Conservation (phyloP, 768 basidiomycete genomes). For the Calocera cornea region DNA sequence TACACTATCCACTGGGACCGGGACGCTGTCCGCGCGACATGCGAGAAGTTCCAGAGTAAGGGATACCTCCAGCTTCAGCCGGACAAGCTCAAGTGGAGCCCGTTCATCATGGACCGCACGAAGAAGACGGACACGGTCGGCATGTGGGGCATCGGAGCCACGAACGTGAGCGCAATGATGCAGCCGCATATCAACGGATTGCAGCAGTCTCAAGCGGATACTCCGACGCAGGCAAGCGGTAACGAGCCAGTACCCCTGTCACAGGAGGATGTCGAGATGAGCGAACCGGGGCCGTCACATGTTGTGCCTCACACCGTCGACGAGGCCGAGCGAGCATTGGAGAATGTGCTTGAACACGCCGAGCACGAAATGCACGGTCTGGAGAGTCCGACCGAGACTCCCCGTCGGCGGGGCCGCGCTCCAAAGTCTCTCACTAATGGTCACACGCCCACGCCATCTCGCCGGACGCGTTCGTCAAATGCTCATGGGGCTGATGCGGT, state of each 20-base stretch:
- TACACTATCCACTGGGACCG: slow-evolving; percentile 70
- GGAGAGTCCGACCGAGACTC: too few species aligned
- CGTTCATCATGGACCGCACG: slow-evolving; percentile 53
- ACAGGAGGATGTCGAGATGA: neutral
- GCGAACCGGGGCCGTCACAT: neutral
- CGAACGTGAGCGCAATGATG: neutral
- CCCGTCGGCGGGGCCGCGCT: neutral
- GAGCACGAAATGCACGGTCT: neutral
- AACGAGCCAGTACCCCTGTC: neutral
- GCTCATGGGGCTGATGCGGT: neutral
- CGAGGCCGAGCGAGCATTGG: neutral
- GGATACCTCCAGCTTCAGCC: slow-evolving; percentile 58
- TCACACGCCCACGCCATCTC: neutral
- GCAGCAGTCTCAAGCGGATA: neutral
- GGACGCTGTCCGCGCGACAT: slow-evolving; percentile 47
- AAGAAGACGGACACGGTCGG: slow-evolving; percentile 1
- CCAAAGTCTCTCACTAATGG: neutral
- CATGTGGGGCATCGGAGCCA: neutral
- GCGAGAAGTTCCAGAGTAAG: slow-evolving; percentile 61
- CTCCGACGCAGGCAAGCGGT: neutral
- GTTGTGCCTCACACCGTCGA: neutral
- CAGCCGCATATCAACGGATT: neutral
- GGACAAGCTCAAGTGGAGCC: slow-evolving; percentile 87
- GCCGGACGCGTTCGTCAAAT: neutral
- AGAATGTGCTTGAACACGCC: neutral